These are phyloP conservation scores for Scedosporium boydii DNA, from an alignment of 2,329 filamentous ascomycete genomes.

Conservation along the genomic window DNA sequence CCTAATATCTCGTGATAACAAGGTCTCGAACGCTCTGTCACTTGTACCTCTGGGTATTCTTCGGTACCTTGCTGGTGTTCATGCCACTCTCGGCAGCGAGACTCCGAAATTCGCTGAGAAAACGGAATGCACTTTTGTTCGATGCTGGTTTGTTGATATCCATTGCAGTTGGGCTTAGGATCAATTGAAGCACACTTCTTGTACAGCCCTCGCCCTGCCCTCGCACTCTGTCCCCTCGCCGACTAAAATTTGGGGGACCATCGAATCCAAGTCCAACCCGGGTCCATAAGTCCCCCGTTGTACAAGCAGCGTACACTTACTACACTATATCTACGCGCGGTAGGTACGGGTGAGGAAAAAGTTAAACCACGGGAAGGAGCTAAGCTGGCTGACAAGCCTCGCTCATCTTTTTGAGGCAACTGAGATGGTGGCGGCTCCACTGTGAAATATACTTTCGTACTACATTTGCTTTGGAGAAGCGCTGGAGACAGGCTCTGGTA, in stretches of 20 bases:
- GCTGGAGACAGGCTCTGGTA: too few relatives aligned
- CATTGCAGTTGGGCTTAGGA: constrained; percentile 4
- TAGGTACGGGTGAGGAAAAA: neutral
- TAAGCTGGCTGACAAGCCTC: neutral
- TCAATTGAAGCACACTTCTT: too few relatives aligned
- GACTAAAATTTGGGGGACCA: too few relatives aligned
- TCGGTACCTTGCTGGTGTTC: constrained; percentile 41
- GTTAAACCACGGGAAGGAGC: neutral
- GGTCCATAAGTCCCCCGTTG: constrained; percentile 23
- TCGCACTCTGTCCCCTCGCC: too few relatives aligned
- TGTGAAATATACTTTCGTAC: constrained; percentile 35
- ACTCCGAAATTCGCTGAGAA: constrained; percentile 27
- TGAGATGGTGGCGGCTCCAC: neutral
- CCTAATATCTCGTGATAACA: constrained; percentile 33
- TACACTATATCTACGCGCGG: neutral
- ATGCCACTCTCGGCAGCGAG: constrained; percentile 32
- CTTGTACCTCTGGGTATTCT: constrained; percentile 30
- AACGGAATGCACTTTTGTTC: too few relatives aligned
- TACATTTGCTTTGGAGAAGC: constrained; percentile 22
- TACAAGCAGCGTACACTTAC: too few relatives aligned
- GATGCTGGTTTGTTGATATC: constrained; percentile 9
- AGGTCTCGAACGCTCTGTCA: constrained; percentile 36
- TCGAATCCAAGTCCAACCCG: constrained; percentile 39
- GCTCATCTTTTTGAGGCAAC: neutral
- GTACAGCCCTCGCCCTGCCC: too few relatives aligned